Conservation (phyloP, 164 flowering plant species). For the Vitis riparia region DNA sequence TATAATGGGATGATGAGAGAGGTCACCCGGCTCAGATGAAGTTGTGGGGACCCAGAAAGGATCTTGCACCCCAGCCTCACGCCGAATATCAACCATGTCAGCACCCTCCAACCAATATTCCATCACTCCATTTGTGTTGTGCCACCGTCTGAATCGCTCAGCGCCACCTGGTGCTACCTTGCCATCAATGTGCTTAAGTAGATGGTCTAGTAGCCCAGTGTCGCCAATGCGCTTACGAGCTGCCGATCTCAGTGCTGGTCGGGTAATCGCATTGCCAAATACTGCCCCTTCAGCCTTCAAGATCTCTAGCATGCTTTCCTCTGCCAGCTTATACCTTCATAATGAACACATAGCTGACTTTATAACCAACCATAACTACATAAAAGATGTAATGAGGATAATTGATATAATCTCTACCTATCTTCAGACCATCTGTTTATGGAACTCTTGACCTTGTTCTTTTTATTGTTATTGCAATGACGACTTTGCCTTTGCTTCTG, state of each 20-base stretch:
- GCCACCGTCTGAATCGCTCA: constrained; percentile 46
- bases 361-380: neutral
- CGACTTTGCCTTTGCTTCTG: neutral
- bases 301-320: constrained; percentile 33
- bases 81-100: constrained; percentile 29
- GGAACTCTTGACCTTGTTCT: neutral
- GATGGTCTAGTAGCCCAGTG: constrained; percentile 51
- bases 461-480: neutral
- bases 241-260: constrained; percentile 34
- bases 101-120: constrained; percentile 57
- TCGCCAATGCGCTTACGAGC: constrained; percentile 46
- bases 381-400: neutral
- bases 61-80: constrained; percentile 37
- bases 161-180: constrained; percentile 47
- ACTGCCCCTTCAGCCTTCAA: constrained; percentile 39
- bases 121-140: constrained; percentile 41
- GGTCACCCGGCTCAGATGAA: constrained; percentile 24
- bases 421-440: constrained; percentile 21
- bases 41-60: constrained; percentile 37
- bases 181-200: constrained; percentile 54
- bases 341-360: neutral
- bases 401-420: constrained; percentile 9
- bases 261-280: constrained; percentile 32
- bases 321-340: constrained; percentile 40
- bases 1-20: constrained; percentile 12